A percentile compares a stretch with the other conserved stretches of the same genome.
These are phyloP conservation scores for Pichia kluyveri DNA, from an alignment of 805 yeast genomes.

Conservation along the genomic window DNA sequence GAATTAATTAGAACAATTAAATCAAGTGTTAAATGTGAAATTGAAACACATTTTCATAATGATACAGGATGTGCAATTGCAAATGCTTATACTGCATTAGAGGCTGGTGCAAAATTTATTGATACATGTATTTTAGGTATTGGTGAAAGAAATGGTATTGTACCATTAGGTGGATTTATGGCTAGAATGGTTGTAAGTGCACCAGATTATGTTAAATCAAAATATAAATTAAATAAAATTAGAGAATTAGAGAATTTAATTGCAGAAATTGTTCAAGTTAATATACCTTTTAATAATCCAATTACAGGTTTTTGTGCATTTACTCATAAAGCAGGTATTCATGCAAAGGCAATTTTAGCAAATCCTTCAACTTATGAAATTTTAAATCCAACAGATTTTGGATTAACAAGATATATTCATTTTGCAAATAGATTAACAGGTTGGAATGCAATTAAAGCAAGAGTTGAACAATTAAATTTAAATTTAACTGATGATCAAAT, in stretches of 20 bases:
- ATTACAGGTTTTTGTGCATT: constrained; percentile 58
- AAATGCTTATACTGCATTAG: constrained; percentile 54
- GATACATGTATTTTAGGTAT: constrained; percentile 53
- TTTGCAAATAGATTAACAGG: constrained; percentile 55
- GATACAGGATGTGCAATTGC: constrained; percentile 60
- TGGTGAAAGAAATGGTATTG: constrained; percentile 57
- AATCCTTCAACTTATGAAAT: constrained; percentile 58
- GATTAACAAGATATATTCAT: constrained; percentile 52
- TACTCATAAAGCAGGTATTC: constrained; percentile 58
- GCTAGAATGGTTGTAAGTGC: constrained; percentile 57
- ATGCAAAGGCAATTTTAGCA: constrained; percentile 53
- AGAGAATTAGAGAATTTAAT: constrained; percentile 51
- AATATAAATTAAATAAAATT: constrained; percentile 45
- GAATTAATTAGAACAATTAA: constrained; percentile 50
- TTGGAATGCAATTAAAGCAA: constrained; percentile 54
- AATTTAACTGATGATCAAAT: constrained; percentile 48
- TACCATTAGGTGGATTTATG: constrained; percentile 54
- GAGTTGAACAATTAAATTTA: constrained; percentile 53
- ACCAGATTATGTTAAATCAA: constrained; percentile 48
- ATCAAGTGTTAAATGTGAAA: constrained; percentile 49
- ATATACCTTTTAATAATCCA: constrained; percentile 54
- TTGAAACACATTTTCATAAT: constrained; percentile 54
- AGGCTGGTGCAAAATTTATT: constrained; percentile 52
- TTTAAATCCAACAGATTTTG: constrained; percentile 49
- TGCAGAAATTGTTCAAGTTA: constrained; percentile 51